These are phyloP conservation scores for Millerago galiae DNA, from an alignment of 805 yeast species.

Conservation along the genomic window DNA sequence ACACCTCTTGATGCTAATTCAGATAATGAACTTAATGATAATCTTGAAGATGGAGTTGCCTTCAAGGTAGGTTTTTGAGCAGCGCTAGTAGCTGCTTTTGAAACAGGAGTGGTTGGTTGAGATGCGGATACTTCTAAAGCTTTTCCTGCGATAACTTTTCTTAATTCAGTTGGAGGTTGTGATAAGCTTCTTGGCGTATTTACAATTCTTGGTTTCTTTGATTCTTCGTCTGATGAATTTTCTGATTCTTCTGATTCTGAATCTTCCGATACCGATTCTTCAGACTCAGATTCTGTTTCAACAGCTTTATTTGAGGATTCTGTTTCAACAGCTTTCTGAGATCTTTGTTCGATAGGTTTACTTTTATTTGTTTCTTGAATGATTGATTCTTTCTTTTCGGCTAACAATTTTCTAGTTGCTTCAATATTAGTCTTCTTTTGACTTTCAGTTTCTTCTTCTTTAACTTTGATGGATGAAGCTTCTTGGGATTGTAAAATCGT, in stretches of 20 bases:
- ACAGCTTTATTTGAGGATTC: too few relatives aligned
- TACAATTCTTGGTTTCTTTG: slow-evolving; percentile 38
- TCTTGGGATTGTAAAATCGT: too few relatives aligned
- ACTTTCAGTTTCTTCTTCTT: too few relatives aligned
- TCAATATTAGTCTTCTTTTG: too few relatives aligned
- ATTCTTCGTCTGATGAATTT: slow-evolving; percentile 21
- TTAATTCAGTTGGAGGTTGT: slow-evolving; percentile 11
- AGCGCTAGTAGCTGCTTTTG: slow-evolving; percentile 6
- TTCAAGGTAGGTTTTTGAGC: neutral
- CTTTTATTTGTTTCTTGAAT: too few relatives aligned
- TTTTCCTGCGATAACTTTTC: slow-evolving; percentile 13
- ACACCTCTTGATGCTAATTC: slow-evolving; percentile 60
- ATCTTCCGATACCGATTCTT: neutral
- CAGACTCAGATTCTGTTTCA: neutral
- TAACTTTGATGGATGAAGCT: too few relatives aligned
- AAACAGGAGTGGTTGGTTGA: slow-evolving; percentile 15
- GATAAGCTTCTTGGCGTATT: slow-evolving; percentile 37
- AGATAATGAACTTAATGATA: slow-evolving; percentile 46
- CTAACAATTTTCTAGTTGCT: too few relatives aligned
- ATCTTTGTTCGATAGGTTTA: too few relatives aligned
- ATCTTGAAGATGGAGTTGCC: slow-evolving; percentile 11
- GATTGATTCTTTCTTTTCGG: too few relatives aligned
- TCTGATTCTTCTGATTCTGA: neutral
- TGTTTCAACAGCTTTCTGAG: too few relatives aligned
- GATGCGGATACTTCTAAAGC: slow-evolving; percentile 7